Conservation (phyloP, 2,329 filamentous ascomycete species). For the Sporothrix inflata region DNA sequence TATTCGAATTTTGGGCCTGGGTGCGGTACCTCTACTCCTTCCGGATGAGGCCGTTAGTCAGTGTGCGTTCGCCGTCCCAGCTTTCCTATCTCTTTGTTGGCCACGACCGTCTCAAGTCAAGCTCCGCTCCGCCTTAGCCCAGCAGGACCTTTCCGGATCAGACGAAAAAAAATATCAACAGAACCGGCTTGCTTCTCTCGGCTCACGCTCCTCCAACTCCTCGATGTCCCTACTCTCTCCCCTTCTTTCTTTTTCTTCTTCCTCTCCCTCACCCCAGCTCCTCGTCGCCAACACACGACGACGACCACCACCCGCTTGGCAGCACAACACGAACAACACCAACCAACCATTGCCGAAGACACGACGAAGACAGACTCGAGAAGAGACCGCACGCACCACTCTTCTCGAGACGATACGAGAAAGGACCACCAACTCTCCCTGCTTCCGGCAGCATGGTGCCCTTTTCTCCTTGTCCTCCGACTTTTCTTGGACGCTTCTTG, state of each 20-base stretch:
- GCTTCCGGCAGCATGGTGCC: neutral
- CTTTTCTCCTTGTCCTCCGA: slow-evolving; percentile 1
- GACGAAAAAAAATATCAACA: neutral
- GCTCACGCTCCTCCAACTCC: slow-evolving; percentile 10
- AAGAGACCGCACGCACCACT: neutral
- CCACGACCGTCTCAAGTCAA: slow-evolving; percentile 48
- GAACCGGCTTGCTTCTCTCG: neutral
- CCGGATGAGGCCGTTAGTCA: slow-evolving; percentile 42
- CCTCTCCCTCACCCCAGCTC: neutral
- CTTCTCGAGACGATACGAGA: neutral
- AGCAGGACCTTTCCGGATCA: neutral
- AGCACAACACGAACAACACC: slow-evolving; percentile 9
- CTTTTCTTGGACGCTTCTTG: slow-evolving; percentile 4
- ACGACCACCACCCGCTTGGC: slow-evolving; percentile 8
- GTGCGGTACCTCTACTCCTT: slow-evolving; percentile 55
- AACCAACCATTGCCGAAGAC: slow-evolving; percentile 30
- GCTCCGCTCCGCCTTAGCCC: slow-evolving; percentile 41
- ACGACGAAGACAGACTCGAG: slow-evolving; percentile 18
- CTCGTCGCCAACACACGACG: neutral
- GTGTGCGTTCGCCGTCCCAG: slow-evolving; percentile 49
- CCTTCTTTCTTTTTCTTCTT: neutral
- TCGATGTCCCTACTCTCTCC: slow-evolving; percentile 6
- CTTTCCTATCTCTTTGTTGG: slow-evolving; percentile 55
- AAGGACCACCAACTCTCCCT: neutral
- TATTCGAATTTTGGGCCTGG: slow-evolving; percentile 53